Percentiles rank a stretch among this genome's conserved stretches.
These are phyloP conservation scores for Boeremia lycopersici DNA, from an alignment of 2,329 filamentous ascomycete species.

Conservation along the genomic window DNA sequence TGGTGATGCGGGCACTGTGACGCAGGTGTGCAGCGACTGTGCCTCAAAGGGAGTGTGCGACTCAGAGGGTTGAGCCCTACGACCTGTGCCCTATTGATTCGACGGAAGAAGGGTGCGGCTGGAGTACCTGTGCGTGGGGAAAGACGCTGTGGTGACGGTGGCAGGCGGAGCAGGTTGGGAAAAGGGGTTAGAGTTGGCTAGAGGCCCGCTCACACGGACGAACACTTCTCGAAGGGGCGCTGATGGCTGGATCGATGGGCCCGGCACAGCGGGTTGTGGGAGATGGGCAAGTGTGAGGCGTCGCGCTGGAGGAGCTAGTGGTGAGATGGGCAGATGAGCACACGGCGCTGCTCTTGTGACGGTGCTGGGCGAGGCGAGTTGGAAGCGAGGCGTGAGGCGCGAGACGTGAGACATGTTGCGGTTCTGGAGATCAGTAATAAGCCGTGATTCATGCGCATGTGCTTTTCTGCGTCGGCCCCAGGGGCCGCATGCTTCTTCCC, in stretches of 20 bases:
- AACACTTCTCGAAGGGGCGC: conserved; percentile 13
- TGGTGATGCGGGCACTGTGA: too few species aligned
- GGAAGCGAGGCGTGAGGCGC: neutral
- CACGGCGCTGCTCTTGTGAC: conserved; percentile 8
- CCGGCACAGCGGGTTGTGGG: conserved; percentile 10
- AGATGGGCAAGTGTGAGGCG: conserved; percentile 12
- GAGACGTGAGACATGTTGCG: neutral
- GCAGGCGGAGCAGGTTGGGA: conserved; percentile 1
- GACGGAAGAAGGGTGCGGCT: neutral
- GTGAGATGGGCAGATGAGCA: neutral
- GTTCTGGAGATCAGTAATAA: neutral
- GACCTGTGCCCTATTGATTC: neutral
- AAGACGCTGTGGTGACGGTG: neutral
- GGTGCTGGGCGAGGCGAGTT: neutral
- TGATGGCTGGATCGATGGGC: neutral
- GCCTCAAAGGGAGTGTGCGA: neutral
- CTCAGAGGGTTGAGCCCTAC: neutral
- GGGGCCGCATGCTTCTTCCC: conserved; percentile 10
- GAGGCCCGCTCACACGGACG: conserved; percentile 9
- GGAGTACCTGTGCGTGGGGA: conserved; percentile 10
- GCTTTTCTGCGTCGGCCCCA: neutral
- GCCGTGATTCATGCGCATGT: neutral
- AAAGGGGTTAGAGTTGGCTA: conserved; percentile 10
- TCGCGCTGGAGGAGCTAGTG: neutral
- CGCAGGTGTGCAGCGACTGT: neutral